Conservation (phyloP, 2,329 filamentous ascomycete species). For the Neoascochyta sp. region DNA sequence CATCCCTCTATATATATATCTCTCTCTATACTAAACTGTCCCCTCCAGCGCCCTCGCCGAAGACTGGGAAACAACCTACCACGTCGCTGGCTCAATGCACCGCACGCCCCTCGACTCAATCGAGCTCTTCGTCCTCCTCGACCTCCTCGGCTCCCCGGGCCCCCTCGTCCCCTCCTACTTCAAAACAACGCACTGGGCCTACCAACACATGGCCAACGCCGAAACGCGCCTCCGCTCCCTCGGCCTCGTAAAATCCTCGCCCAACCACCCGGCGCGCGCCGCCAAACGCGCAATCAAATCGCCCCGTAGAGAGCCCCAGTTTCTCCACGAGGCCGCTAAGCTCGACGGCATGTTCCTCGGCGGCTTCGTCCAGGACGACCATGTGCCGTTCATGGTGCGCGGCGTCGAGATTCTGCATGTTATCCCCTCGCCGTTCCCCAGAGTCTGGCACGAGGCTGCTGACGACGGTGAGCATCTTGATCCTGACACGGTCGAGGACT, state of each 20-base stretch:
- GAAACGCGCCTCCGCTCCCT: constrained; percentile 71
- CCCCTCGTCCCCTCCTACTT: constrained; percentile 84
- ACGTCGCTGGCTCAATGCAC: constrained; percentile 70
- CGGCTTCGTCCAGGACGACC: constrained; percentile 75
- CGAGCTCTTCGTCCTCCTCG: constrained; percentile 82
- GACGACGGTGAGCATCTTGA: constrained; percentile 88
- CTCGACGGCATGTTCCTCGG: constrained; percentile 48
- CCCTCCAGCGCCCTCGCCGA: constrained; percentile 65
- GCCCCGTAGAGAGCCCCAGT: constrained; percentile 43
- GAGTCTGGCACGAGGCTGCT: constrained; percentile 79
- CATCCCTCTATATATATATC: background rate
- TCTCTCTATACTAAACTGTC: constrained; percentile 1
- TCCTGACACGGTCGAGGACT: constrained; percentile 76
- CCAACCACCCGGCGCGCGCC: constrained; percentile 47
- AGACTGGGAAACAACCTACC: constrained; percentile 69
- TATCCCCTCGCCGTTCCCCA: constrained; percentile 79
- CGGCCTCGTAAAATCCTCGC: constrained; percentile 61
- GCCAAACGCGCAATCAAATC: constrained; percentile 26
- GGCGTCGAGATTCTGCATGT: constrained; percentile 91
- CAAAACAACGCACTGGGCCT: constrained; percentile 89
- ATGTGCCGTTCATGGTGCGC: constrained; percentile 82
- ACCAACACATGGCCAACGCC: constrained; percentile 68
- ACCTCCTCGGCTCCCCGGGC: constrained; percentile 70
- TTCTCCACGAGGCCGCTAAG: constrained; percentile 60
- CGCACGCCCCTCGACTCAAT: constrained; percentile 75